Conservation (phyloP, 306 rosid species). For the Pyrus communis region DNA sequence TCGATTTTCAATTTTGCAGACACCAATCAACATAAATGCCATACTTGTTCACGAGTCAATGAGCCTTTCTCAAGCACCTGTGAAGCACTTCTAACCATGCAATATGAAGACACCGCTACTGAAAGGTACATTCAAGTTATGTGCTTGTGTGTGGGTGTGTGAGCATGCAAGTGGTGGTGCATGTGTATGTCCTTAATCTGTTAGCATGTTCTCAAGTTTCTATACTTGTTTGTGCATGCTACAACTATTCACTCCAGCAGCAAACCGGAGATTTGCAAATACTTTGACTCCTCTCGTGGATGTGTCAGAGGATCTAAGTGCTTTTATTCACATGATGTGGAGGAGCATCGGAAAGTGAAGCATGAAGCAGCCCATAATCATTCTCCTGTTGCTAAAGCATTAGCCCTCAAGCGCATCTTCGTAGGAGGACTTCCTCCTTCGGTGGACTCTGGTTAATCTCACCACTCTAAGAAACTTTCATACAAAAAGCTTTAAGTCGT, state of each 20-base stretch:
- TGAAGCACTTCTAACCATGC: slow-evolving; percentile 11
- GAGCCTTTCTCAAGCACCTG: slow-evolving; percentile 6
- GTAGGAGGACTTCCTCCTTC: slow-evolving; percentile 35
- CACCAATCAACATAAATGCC: slow-evolving; percentile 12
- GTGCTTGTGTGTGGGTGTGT: not conserved
- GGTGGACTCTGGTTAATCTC: slow-evolving; percentile 24
- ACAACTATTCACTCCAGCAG: slow-evolving; percentile 12
- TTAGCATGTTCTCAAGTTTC: slow-evolving; percentile 7
- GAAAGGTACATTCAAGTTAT: slow-evolving; percentile 19
- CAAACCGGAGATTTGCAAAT: slow-evolving; percentile 24
- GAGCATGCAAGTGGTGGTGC: not conserved
- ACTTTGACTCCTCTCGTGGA: slow-evolving; percentile 28
- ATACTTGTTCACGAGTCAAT: slow-evolving; percentile 11
- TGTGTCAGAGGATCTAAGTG: slow-evolving; percentile 32
- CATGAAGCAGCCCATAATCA: not conserved
- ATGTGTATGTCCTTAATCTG: not conserved
- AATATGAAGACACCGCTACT: slow-evolving; percentile 4
- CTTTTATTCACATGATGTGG: slow-evolving; percentile 23
- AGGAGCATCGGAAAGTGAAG: slow-evolving; percentile 4
- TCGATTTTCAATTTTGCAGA: slow-evolving; percentile 11
- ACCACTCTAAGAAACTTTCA: slow-evolving; percentile 6
- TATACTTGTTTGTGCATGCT: not conserved
- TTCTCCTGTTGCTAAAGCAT: not conserved
- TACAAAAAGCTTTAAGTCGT: not conserved
- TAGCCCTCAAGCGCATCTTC: slow-evolving; percentile 10